Evolutionary conservation across 2,329 filamentous ascomycete genomes (phyloP), one percentile per base, ranked within the genome.

Genomic region (Sporothrix pallida): DNA sequence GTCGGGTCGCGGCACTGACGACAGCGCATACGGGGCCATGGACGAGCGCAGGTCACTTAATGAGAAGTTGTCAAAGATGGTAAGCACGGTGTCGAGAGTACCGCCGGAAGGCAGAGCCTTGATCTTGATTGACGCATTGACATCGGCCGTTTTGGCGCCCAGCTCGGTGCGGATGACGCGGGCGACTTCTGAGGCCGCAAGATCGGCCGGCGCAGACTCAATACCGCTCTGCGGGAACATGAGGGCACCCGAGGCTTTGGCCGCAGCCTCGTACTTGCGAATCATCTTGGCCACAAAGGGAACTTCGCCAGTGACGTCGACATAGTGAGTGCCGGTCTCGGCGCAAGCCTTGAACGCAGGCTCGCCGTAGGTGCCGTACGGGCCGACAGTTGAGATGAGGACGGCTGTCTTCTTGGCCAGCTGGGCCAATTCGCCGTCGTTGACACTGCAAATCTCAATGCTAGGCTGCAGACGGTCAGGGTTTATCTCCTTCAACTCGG

Each of bases 381-480:
- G 89, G 0, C 89, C 89, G 63, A 91, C 87, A 0, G 87, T 86
- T 12, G 87, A 85, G 77, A 91, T 85, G 46, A 91, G 80, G 67
- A 89, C 78, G 73, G 82, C 86, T 1, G 89, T 85, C 78, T 89
- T 90, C 78, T 86, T 85, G 37, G 86, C 86, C 63, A 91, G 82
- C 1, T 80, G 78, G 26, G 80, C 78, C 20, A 91, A 78, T 8
- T 87, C 84, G 52, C 17, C 77, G 26, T 86, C 83, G 68, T 85
- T 81, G 6, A 89, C 80, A 73, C 81, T 82, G 76, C 84, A 86
- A 37, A 87, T 79, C 77, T 91, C 89, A 70, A 91, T 86, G 44
- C 87, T 86, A 78, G 94, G 94, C 71, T 88, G 87, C 50, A 84
- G 79, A 71, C 95, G 90, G 80, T 97, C 90, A 1, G 90, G 85